Evolutionary conservation across 2,329 filamentous ascomycete genomes (phyloP), one percentile per base, ranked within the genome.

Genomic region (Stagonosporopsis rhizophila): DNA sequence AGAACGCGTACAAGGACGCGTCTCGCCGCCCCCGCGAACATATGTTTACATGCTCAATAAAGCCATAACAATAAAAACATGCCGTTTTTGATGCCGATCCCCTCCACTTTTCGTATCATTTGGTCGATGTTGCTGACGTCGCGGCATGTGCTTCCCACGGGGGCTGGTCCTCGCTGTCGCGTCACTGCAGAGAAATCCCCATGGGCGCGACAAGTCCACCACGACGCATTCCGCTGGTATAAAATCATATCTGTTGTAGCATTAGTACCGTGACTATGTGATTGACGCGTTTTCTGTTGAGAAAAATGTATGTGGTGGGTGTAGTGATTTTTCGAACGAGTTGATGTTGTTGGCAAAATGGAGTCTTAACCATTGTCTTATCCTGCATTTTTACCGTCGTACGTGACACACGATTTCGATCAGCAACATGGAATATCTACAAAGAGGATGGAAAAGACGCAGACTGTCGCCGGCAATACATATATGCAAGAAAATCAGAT

Each of bases 291-390:
- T 47, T 48, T 44, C 28, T 4, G 1, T 0, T 7, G 39, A 32
- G 4, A 27, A 5, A 11, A 30, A 6, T 20, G 37, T 9, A 39
- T 25, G 30, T 48, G 37, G 47, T 44, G 11, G 47, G 6, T 3
- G 42, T 47, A 12, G 15, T 48, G 38, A 44, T 44, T 56, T 56
- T 56, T 48, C n/a, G 12, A 38, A 27, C 1, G 32, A 27, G 32
- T 39, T 44, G 3, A 42, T 34, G 38, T 32, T 12, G 3, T 12
- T 15, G 2, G 8, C 14, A 1, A 44, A 51, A 44, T 39, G 28
- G 0, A 22, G 0, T 14, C 15, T n/a, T 4, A 11, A 37, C 1
- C 39, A 25, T n/a, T 11, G 2, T 11, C 27, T 15, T 6, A 4
- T 3, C 7, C 9, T 30, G 6, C 11, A 30, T 12, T 9, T 8